Evolutionary conservation across 2,329 filamentous ascomycete genomes (phyloP).

Genomic region (Keithomyces neogunnii): DNA sequence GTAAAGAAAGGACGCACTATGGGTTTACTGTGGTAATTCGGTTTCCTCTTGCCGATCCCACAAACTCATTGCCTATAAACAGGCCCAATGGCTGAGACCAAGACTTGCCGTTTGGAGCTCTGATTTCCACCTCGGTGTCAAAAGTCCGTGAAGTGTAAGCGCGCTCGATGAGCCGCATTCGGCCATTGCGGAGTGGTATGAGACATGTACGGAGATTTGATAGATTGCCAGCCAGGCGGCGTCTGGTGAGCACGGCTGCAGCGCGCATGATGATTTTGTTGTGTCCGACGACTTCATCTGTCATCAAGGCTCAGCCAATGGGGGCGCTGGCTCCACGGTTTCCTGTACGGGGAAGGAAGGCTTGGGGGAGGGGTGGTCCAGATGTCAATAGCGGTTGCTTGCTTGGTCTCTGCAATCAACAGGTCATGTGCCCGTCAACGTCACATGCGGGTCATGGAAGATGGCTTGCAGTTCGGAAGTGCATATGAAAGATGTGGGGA

Average conservation of each 20-base stretch:
- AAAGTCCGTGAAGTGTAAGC: not conserved
- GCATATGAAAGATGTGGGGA: too few relatives aligned
- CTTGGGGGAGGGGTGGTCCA: too few relatives aligned
- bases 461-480: too few relatives aligned
- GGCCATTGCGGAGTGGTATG: not conserved
- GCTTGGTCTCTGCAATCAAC: too few relatives aligned
- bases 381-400: too few relatives aligned
- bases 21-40: constrained; percentile 63
- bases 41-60: constrained; percentile 55
- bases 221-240: not conserved
- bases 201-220: not conserved
- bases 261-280: not conserved
- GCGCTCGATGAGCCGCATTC: not conserved
- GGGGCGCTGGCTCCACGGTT: too few relatives aligned
- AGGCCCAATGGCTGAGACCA: constrained; percentile 69
- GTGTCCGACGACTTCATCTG: not conserved
- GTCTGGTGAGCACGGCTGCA: not conserved
- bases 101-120: constrained; percentile 65
- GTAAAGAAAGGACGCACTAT: constrained; percentile 35
- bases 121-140: constrained; percentile 46
- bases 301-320: not conserved
- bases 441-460: too few relatives aligned
- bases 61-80: constrained; percentile 78
- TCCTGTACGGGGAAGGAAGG: too few relatives aligned
- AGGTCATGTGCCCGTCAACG: too few relatives aligned